These are phyloP conservation scores for Magnusiomyces tetraspermus DNA, from an alignment of 1,139 yeast genomes.

Conservation along the genomic window DNA sequence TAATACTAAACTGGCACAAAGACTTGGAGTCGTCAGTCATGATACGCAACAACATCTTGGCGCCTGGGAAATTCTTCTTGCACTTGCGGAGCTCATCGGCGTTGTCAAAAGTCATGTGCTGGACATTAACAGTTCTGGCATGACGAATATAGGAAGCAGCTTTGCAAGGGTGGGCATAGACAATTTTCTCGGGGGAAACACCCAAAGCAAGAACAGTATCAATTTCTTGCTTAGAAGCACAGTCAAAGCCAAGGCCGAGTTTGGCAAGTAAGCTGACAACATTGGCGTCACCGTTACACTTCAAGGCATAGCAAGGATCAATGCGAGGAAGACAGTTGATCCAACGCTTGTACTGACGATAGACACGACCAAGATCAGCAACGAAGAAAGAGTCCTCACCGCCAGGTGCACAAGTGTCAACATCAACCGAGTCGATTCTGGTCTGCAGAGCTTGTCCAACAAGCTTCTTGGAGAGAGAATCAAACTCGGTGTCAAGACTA, in stretches of 20 bases:
- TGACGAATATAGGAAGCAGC: constrained; percentile 69
- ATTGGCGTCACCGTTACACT: constrained; percentile 71
- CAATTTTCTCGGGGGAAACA: constrained; percentile 53
- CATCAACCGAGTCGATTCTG: constrained; percentile 38
- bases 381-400: constrained; percentile 85
- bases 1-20: constrained; percentile 77
- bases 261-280: constrained; percentile 50
- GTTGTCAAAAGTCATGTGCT: constrained; percentile 83
- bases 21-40: constrained; percentile 87
- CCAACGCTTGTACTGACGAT: constrained; percentile 58
- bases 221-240: constrained; percentile 87
- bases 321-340: constrained; percentile 54
- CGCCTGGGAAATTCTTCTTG: constrained; percentile 54
- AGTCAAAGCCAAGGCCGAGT: constrained; percentile 76
- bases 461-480: constrained; percentile 17
- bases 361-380: constrained; percentile 71
- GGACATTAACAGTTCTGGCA: constrained; percentile 48
- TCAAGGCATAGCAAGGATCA: constrained; percentile 83
- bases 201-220: constrained; percentile 55
- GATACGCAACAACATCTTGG: constrained; percentile 67
- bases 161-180: constrained; percentile 94
- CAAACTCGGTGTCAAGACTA: background rate
- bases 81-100: constrained; percentile 74
- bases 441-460: constrained; percentile 23
- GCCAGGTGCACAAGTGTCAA: constrained; percentile 58